Base-by-base conservation (phyloP, 768 basidiomycete genomes). In the Ramaria rubella region DNA sequence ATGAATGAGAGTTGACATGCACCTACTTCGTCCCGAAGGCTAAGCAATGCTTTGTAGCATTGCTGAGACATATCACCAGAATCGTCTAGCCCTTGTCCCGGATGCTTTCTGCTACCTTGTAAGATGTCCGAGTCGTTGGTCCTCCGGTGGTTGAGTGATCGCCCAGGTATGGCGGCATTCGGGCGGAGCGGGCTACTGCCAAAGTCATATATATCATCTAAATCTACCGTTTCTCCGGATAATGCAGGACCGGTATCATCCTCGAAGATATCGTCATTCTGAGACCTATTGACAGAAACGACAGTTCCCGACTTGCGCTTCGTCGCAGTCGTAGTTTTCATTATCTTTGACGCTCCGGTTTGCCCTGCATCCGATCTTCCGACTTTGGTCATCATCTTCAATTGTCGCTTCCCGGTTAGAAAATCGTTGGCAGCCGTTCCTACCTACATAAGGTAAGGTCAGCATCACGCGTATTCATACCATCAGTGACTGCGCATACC, bases 401-500 rank as follows among this genome's bases (percentile, higher is more conserved):
- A 42, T 34, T 29, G 33, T 26, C 34, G 24, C 15, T 50, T 38
- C 4, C 60, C 58, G 19, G 19, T 34, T 0, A 64, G 33, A 50
- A 61, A 63, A 4, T 51, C 58, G 8, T 59, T 49, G 19, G 59
- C 59, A 15, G 29, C 42, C 6, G n/a, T 53, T 15, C 61, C 61
- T 14, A 60, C 23, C 64, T 65, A 42, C 19, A 17, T 3, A 30
- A 44, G 21, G 17, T 55, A 44, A 57, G 36, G 43, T 34, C 21
- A 48, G 19, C 31, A 26, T 14, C 2, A 45, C n/a, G 12, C 26
- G 4, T 9, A 27, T 38, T 38, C n/a, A 38, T 11, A 11, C 36
- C 11, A 46, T 46, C 30, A 51, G n/a, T 26, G 26, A 42, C 19
- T n/a, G 29, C 38, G 51, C 65, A 48, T 54, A 82, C 85, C 72